Conservation (phyloP, 208 protist genomes). For the Trypanosoma avium region DNA sequence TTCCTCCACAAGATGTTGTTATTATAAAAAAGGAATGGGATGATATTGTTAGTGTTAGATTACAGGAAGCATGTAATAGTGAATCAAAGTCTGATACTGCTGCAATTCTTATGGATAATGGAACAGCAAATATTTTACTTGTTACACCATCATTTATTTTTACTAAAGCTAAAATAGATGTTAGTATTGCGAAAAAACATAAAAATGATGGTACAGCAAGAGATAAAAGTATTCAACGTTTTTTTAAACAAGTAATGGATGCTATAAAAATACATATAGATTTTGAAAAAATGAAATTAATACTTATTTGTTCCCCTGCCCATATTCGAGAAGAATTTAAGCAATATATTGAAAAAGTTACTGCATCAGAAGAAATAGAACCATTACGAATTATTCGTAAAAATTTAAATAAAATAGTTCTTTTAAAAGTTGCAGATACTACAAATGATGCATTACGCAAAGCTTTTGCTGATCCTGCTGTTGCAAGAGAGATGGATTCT, state of each 20-base stretch:
- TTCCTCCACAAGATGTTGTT: constrained; percentile 85
- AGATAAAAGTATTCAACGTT: constrained; percentile 90
- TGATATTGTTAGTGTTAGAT: constrained; percentile 43
- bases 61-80: constrained; percentile 77
- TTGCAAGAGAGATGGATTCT: constrained; percentile 75
- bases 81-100: constrained; percentile 85
- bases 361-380: constrained; percentile 38
- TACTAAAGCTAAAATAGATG: constrained; percentile 86
- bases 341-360: constrained; percentile 47
- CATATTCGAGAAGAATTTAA: constrained; percentile 92
- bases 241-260: constrained; percentile 92
- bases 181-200: constrained; percentile 85
- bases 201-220: constrained; percentile 75
- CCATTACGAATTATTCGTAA: constrained; percentile 69
- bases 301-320: constrained; percentile 94
- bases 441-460: constrained; percentile 89
- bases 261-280: constrained; percentile 89
- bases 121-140: constrained; percentile 90
- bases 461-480: constrained; percentile 80
- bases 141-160: constrained; percentile 93
- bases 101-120: constrained; percentile 95
- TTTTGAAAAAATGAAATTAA: constrained; percentile 93
- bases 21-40: constrained; percentile 94
- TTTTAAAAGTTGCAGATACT: constrained; percentile 85
- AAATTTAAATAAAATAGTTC: constrained; percentile 92